Evolutionary conservation across 2,329 filamentous ascomycete genomes (phyloP).

Genomic region (Parastagonospora avenae): DNA sequence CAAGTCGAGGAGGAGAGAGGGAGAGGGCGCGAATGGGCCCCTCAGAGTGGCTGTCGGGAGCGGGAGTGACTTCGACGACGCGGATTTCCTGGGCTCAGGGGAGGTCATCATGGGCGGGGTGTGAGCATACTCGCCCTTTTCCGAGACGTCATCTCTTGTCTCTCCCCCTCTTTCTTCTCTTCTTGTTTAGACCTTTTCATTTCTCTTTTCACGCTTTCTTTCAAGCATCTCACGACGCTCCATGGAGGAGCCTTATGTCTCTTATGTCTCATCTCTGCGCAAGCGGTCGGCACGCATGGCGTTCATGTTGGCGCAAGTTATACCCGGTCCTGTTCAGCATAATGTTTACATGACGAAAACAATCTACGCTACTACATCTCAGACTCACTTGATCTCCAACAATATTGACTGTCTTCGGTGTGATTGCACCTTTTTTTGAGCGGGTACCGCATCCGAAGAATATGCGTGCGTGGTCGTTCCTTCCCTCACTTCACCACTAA

Average conservation of each 20-base stretch:
- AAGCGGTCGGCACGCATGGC: conserved; percentile 6
- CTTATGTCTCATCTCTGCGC: not conserved
- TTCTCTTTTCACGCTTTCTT: not conserved
- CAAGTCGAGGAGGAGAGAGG: conserved; percentile 21
- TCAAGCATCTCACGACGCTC: not conserved
- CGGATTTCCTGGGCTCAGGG: conserved; percentile 58
- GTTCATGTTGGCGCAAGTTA: conserved; percentile 2
- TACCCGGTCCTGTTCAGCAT: no score
- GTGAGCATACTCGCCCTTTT: conserved; percentile 10
- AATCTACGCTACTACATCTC: no score
- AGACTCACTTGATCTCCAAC: no score
- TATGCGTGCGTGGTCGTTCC: no score
- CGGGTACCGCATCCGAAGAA: no score
- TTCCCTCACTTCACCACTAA: not conserved
- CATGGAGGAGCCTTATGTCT: not conserved
- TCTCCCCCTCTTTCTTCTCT: conserved; percentile 3
- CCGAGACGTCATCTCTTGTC: not conserved
- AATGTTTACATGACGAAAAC: no score
- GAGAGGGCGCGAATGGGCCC: conserved; percentile 11
- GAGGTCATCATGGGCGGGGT: conserved; percentile 45
- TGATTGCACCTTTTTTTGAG: not conserved
- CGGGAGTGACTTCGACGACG: conserved; percentile 70
- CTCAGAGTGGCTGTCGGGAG: conserved; percentile 36
- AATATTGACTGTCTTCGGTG: no score
- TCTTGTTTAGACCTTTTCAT: conserved; percentile 6